Percentiles rank a stretch among this genome's conserved stretches.
Conservation (phyloP, 495 filamentous ascomycete genomes). For the Stereocaulon alpinum region DNA sequence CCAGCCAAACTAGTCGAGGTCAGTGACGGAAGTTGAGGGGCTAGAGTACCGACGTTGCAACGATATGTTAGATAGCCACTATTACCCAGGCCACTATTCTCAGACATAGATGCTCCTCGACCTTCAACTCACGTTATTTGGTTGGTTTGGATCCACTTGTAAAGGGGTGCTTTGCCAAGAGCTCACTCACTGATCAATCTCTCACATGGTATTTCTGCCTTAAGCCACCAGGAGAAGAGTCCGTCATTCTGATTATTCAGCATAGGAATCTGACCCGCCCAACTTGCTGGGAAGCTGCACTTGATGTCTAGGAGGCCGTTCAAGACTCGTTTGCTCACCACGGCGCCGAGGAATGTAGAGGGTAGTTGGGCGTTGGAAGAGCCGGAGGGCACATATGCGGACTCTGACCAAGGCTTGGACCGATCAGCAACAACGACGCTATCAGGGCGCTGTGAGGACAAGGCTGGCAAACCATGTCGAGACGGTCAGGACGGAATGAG, state of each 20-base stretch:
- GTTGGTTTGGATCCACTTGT: no score
- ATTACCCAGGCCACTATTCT: no score
- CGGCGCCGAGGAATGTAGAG: constrained; percentile 43
- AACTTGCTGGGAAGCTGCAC: constrained; percentile 27
- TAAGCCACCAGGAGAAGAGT: constrained; percentile 37
- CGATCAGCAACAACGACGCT: neutral
- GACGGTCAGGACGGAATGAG: no score
- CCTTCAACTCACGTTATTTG: no score
- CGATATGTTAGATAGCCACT: no score
- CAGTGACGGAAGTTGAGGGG: no score
- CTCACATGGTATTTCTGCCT: constrained; percentile 28
- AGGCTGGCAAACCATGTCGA: no score
- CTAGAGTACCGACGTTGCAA: no score
- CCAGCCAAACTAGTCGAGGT: constrained; percentile 87
- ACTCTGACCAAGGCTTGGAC: neutral
- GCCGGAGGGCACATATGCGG: neutral
- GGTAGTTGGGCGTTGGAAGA: neutral
- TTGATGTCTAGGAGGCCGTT: constrained; percentile 27
- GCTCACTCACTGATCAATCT: constrained; percentile 30
- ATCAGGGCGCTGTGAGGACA: neutral
- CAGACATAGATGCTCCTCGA: no score
- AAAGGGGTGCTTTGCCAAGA: constrained; percentile 25
- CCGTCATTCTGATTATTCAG: constrained; percentile 27
- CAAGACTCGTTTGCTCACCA: constrained; percentile 51
- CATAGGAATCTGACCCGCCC: constrained; percentile 34